Conservation (phyloP, 2,329 filamentous ascomycete genomes). For the Trichophyton benhamiae region DNA sequence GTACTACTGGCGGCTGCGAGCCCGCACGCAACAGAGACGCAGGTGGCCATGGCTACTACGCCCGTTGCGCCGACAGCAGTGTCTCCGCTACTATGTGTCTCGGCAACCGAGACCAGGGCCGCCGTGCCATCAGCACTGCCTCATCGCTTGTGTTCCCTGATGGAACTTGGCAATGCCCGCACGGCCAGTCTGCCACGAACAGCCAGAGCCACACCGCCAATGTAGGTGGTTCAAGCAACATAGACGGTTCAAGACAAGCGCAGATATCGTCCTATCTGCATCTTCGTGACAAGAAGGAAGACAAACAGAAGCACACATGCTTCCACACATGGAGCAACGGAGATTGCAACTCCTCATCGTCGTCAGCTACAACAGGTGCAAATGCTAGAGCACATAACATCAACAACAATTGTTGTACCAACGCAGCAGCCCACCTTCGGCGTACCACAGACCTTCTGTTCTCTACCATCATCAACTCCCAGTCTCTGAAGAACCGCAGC, state of each 20-base stretch:
- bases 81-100: not conserved
- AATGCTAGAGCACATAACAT: no score
- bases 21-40: not conserved
- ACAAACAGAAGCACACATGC: not conserved
- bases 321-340: not conserved
- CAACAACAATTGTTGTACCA: not conserved
- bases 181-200: not conserved
- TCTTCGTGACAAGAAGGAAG: not conserved
- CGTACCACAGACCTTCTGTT: not conserved
- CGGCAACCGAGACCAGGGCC: not conserved
- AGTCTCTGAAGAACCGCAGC: not conserved
- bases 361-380: not conserved
- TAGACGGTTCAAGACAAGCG: no score
- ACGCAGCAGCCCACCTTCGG: not conserved
- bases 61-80: not conserved
- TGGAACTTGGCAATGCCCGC: not conserved
- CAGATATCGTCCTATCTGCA: no score
- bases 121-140: not conserved
- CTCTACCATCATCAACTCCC: not conserved
- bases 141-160: not conserved
- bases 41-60: not conserved
- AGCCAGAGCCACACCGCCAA: no score
- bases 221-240: no score
- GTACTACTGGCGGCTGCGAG: not conserved
- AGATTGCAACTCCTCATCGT: not conserved